Evolutionary conservation across 805 yeast species (phyloP), one percentile per base, ranked within the genome.

Genomic region (Tetrapisispora pingtungensis): DNA sequence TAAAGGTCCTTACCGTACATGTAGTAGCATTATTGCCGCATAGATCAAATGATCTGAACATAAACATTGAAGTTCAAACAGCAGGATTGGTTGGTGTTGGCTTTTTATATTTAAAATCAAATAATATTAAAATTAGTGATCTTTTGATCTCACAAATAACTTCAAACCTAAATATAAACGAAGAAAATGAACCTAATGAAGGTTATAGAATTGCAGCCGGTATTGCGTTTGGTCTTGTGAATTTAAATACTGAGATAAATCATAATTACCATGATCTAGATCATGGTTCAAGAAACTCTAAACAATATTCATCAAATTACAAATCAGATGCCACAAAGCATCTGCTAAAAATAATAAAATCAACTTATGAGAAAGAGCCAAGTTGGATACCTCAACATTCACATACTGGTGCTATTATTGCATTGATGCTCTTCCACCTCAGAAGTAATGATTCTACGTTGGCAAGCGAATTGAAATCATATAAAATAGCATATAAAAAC

Each of bases 61-160:
- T 94, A 7, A 77, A 85, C 2, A 67, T 78, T 1, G 72, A 79
- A 10, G 95, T 90, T 7, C 97, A 93, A 60, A 78, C 95, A 0
- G 96, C 97, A 0, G 97, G 97, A 0, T 61, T 90, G 26, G 68
- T 93, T 40, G 96, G 97, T 0, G 77, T 93, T 45, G 99, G 98
- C 0, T 67, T 94, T 43, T 67, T 94, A 7, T 89, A 87, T 55
- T 66, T 79, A 42, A 84, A 76, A 42, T 76, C 87, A 5, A 88
- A 80, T 49, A 95, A 88, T 57, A 73, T 95, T 38, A 71, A 94
- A 51, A 84, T 90, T 88, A 81, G 89, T 45, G 93, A 84, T 47
- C 75, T 85, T 31, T 66, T 89, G 35, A 64, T 84, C 17, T 71
- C 83, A 0, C 96, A 90, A 56, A 67, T 90, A 1, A 72, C 72